Base-by-base conservation (phyloP, 139 green algal species). In the Asterochloris sp. region DNA sequence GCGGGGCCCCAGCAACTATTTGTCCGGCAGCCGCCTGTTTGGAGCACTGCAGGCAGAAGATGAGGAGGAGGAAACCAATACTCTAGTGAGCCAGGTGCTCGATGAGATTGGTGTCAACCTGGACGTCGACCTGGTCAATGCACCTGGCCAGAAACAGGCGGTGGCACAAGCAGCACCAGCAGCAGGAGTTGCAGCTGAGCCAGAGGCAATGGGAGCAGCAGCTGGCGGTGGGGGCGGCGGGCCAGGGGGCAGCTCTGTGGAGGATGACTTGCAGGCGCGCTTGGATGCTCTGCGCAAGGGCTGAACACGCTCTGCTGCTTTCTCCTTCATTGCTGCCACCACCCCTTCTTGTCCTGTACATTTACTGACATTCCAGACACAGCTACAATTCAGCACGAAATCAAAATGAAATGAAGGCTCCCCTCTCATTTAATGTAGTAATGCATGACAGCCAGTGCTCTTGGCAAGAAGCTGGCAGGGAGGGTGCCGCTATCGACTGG, bases 41-140 rank as follows among this genome's bases (percentile, higher is more conserved):
- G 38, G 66, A 71, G 19, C 21, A 71, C 27, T 74, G 63, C 75
- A 88, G 90, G 92, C 88, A 69, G 94, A 97, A 69, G 96, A 91
- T 27, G 96, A 99, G 88, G 96, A 98, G 82, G 95, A 98, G 84
- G 96, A 99, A 88, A 96, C 94, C 11, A 95, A 99, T 74, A 93
- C 98, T 76, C 89, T 99, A 47, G 94, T 99, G 9, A 92, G 88
- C 75, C 92, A 98, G 91, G 94, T 98, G 71, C 85, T 98, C 47
- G 94, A 98, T 75, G 95, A 98, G 87, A 97, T 98, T 69, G 94
- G 95, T 76, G 95, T 97, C 81, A 86, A 88, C 74, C 79, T 91
- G 17, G 79, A 86, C 68, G 26, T 63, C 13, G 67, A 87, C 16
- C 74, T 91, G 82, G 82, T 88, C 15, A 62, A 74, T 0, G 88